These are phyloP conservation scores for Mucor irregularis DNA, from an alignment of 371 early-diverging fungal genomes.

Conservation along the genomic window DNA sequence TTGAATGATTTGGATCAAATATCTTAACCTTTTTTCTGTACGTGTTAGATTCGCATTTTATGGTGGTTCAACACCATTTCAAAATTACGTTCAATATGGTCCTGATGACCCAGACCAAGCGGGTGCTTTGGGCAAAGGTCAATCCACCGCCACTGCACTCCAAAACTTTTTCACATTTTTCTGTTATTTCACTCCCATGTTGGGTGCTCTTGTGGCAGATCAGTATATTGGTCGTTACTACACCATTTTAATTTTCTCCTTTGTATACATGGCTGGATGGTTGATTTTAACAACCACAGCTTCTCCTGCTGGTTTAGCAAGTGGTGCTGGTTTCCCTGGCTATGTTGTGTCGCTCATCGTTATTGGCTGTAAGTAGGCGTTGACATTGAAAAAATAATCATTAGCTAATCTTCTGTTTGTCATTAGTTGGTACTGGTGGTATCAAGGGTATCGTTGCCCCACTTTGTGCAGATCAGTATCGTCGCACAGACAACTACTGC, in stretches of 20 bases:
- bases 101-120: conserved; percentile 21
- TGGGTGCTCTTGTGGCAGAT: conserved; percentile 82
- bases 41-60: conserved; percentile 67
- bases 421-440: conserved; percentile 82
- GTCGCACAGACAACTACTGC: conserved; percentile 45
- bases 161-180: conserved; percentile 75
- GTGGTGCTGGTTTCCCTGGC: conserved; percentile 59
- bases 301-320: conserved; percentile 44
- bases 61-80: conserved; percentile 69
- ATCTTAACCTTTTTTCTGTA: too few relatives aligned
- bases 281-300: conserved; percentile 64
- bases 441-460: conserved; percentile 69
- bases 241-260: conserved; percentile 70
- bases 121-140: conserved; percentile 38
- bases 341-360: conserved; percentile 60
- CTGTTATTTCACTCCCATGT: conserved; percentile 73
- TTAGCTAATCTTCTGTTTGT: not conserved
- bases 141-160: conserved; percentile 64
- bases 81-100: conserved; percentile 54
- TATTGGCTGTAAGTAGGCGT: conserved; percentile 31
- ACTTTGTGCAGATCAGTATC: conserved; percentile 45
- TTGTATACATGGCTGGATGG: conserved; percentile 69
- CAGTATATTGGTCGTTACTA: conserved; percentile 77
- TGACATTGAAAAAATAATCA: not conserved
- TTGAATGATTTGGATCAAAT: too few relatives aligned